These are phyloP conservation scores for Stephania japonica DNA, from an alignment of 164 flowering plant species.

Conservation along the genomic window DNA sequence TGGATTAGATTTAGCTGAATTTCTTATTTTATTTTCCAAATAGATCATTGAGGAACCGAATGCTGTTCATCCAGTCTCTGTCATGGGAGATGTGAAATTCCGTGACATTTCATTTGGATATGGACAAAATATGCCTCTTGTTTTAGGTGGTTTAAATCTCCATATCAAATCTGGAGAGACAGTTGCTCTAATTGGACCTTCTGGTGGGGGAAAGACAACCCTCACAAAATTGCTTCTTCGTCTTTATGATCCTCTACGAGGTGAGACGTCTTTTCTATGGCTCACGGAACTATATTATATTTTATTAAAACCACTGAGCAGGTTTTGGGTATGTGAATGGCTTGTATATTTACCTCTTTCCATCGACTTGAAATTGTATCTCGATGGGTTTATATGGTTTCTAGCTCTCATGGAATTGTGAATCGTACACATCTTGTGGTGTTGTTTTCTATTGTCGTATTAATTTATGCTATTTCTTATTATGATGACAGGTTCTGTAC, in stretches of 20 bases:
- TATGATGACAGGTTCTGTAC: constrained; percentile 52
- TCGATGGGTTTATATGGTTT: neutral
- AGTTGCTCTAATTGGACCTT: constrained; percentile 88
- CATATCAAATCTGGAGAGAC: constrained; percentile 89
- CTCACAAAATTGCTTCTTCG: constrained; percentile 85
- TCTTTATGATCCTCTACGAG: constrained; percentile 75
- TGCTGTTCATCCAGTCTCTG: constrained; percentile 51
- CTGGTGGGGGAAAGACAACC: constrained; percentile 99
- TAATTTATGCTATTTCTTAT: neutral
- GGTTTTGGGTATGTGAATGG: neutral
- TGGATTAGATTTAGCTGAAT: neutral
- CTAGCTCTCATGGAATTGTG: neutral
- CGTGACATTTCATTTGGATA: constrained; percentile 62
- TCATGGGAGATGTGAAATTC: constrained; percentile 71
- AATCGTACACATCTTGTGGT: neutral
- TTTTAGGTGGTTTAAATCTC: constrained; percentile 64
- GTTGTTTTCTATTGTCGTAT: neutral
- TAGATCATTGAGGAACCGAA: constrained; percentile 67
- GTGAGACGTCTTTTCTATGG: constrained; percentile 33
- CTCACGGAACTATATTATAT: neutral
- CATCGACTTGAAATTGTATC: neutral
- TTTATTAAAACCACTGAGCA: neutral
- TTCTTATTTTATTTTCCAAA: constrained; percentile 15
- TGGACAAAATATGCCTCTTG: constrained; percentile 50
- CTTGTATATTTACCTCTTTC: neutral